Evolutionary conservation across 225 moss, liverwort and hornwort genomes (phyloP).

Genomic region (Neckera pumila): DNA sequence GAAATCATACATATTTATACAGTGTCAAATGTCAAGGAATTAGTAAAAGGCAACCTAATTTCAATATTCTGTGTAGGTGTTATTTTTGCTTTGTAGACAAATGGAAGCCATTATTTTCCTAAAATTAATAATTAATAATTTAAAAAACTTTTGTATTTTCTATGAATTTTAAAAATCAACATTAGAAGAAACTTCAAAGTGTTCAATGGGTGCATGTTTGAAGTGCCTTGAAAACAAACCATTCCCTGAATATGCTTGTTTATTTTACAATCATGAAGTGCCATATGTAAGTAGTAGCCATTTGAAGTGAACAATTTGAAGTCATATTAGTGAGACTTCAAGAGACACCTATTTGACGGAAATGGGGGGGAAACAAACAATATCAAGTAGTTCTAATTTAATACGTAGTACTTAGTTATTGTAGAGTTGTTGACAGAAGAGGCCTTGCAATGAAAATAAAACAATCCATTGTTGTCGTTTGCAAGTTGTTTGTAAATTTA

Average conservation of each 20-base stretch:
- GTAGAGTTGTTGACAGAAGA: accelerated
- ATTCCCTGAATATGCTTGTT: background rate
- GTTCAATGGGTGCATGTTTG: background rate
- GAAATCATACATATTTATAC: too few relatives aligned
- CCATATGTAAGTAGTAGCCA: background rate
- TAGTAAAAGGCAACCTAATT: too few relatives aligned
- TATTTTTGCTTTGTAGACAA: too few relatives aligned
- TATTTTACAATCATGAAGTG: background rate
- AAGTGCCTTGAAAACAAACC: background rate
- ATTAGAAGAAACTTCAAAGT: background rate
- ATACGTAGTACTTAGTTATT: background rate
- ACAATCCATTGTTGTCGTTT: background rate
- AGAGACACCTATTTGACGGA: too few relatives aligned
- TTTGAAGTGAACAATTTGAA: accelerated
- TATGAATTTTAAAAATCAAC: background rate
- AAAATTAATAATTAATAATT: background rate
- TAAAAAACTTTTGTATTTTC: accelerated
- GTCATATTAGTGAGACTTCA: background rate
- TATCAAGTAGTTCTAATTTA: background rate
- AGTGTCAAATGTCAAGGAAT: too few relatives aligned
- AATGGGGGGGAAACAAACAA: accelerated
- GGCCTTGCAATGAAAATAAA: background rate
- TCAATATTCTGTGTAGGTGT: background rate
- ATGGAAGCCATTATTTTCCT: too few relatives aligned
- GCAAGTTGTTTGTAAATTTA: background rate